Evolutionary conservation across 306 rosid species (phyloP).

Genomic region (Vicia sativa): DNA sequence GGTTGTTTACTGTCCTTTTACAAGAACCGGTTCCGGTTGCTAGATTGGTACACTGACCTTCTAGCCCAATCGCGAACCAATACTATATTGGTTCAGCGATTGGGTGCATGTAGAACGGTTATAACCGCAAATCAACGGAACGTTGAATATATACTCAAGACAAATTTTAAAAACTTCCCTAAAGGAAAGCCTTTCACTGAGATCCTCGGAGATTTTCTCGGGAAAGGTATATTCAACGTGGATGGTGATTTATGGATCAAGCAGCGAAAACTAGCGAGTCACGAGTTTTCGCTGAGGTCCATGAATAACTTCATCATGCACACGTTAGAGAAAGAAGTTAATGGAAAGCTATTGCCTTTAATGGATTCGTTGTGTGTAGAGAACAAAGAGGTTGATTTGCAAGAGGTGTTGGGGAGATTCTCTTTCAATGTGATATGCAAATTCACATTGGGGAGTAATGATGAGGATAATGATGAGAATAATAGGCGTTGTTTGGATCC

Average conservation of each 20-base stretch:
- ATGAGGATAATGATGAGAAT: slow-evolving; percentile 25
- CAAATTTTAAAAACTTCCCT: slow-evolving; percentile 83
- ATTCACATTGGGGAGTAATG: slow-evolving; percentile 54
- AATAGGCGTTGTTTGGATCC: slow-evolving; percentile 61
- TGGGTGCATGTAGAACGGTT: slow-evolving; percentile 68
- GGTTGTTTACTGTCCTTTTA: slow-evolving; percentile 79
- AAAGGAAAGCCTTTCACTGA: slow-evolving; percentile 87
- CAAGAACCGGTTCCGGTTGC: slow-evolving; percentile 57
- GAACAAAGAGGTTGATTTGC: slow-evolving; percentile 56
- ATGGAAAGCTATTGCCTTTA: slow-evolving; percentile 50
- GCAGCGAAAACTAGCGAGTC: slow-evolving; percentile 72
- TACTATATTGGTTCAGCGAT: slow-evolving; percentile 63
- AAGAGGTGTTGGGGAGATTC: slow-evolving; percentile 69
- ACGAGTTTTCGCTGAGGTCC: slow-evolving; percentile 68
- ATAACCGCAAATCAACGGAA: slow-evolving; percentile 74
- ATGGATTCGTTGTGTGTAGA: slow-evolving; percentile 46
- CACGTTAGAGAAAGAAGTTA: slow-evolving; percentile 58
- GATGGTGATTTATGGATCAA: slow-evolving; percentile 73
- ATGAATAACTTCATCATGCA: slow-evolving; percentile 47
- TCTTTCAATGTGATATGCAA: slow-evolving; percentile 48
- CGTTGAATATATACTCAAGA: slow-evolving; percentile 80
- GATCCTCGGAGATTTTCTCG: slow-evolving; percentile 80
- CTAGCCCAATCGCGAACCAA: slow-evolving; percentile 58
- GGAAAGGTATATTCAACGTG: slow-evolving; percentile 79
- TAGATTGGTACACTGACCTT: slow-evolving; percentile 80